Percentiles rank a stretch among this genome's conserved stretches.
These are phyloP conservation scores for Podaxis pistillaris DNA, from an alignment of 768 basidiomycete genomes.

Conservation along the genomic window DNA sequence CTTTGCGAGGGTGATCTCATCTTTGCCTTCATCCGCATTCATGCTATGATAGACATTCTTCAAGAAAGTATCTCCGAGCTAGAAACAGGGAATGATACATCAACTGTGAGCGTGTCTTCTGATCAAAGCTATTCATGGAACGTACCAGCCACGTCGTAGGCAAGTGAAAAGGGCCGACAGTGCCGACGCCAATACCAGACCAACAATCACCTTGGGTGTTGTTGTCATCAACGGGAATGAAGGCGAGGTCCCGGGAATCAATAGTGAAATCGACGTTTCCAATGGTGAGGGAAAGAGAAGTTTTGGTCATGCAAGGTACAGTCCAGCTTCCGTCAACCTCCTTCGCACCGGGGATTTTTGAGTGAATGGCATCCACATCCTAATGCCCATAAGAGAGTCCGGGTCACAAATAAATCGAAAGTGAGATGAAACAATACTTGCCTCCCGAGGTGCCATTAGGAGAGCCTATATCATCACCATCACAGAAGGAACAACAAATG, in stretches of 20 bases:
- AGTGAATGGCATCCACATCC: constrained; percentile 58
- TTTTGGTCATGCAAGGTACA: constrained; percentile 62
- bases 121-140: constrained; percentile 9
- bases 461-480: neutral
- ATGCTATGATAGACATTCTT: constrained; percentile 41
- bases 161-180: constrained; percentile 37
- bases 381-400: constrained; percentile 11
- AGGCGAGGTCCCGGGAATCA: constrained; percentile 54
- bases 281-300: constrained; percentile 54
- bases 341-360: constrained; percentile 52
- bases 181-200: constrained; percentile 58
- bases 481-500: neutral
- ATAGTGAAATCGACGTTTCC: constrained; percentile 60
- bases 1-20: constrained; percentile 33
- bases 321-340: constrained; percentile 51
- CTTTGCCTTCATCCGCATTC: constrained; percentile 25
- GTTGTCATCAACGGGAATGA: constrained; percentile 46
- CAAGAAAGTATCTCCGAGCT: constrained; percentile 42
- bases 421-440: neutral
- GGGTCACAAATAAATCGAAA: constrained; percentile 14
- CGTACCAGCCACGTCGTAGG: constrained; percentile 62
- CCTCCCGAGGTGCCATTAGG: constrained; percentile 5
- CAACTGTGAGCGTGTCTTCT: neutral
- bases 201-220: constrained; percentile 52
- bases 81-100: neutral